phyloP scores from a whole-genome alignment of 208 protist species.

The Crithidia bombi region DNA sequence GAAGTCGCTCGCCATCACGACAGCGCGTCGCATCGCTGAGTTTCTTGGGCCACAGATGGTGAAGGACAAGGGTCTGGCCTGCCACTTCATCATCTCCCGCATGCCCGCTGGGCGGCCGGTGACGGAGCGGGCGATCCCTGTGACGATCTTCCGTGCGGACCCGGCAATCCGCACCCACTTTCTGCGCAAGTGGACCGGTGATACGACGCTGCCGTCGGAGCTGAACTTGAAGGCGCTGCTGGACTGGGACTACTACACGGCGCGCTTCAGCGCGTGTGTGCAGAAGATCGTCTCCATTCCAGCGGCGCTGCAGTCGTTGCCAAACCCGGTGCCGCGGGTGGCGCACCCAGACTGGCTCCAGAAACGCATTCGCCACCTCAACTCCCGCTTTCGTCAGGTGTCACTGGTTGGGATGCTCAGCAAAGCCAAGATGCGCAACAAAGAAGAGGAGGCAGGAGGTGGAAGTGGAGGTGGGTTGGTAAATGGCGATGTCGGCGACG shows the following conservation, averaged over 20 bases:
- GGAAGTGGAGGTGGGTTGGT: neutral
- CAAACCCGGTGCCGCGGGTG: slow-evolving; percentile 98
- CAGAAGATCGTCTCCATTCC: slow-evolving; percentile 99
- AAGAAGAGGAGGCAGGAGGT: slow-evolving; percentile 14
- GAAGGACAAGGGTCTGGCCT: slow-evolving; percentile 97
- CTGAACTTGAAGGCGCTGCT: slow-evolving; percentile 94
- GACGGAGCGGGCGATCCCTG: slow-evolving; percentile 98
- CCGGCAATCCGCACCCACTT: slow-evolving; percentile 88
- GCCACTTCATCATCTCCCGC: slow-evolving; percentile 98
- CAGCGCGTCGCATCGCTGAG: slow-evolving; percentile 96
- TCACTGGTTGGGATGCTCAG: slow-evolving; percentile 67
- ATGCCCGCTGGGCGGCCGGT: slow-evolving; percentile 95
- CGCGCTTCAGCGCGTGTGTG: slow-evolving; percentile 95
- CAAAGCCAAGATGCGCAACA: slow-evolving; percentile 12
- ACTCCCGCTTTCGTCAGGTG: slow-evolving; percentile 79
- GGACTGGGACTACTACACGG: slow-evolving; percentile 99
- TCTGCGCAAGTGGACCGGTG: slow-evolving; percentile 95
- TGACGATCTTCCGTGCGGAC: slow-evolving; percentile 97
- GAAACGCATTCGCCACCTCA: slow-evolving; percentile 86
- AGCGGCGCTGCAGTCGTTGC: slow-evolving; percentile 96
- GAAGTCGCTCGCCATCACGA: slow-evolving; percentile 99
- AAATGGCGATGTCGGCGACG: neutral
- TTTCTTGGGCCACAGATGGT: slow-evolving; percentile 98
- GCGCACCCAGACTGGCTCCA: slow-evolving; percentile 98
- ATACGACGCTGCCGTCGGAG: slow-evolving; percentile 57